Evolutionary conservation across 306 rosid species (phyloP), one percentile per base, ranked within the genome.

Genomic region (Quercus mongolica): DNA sequence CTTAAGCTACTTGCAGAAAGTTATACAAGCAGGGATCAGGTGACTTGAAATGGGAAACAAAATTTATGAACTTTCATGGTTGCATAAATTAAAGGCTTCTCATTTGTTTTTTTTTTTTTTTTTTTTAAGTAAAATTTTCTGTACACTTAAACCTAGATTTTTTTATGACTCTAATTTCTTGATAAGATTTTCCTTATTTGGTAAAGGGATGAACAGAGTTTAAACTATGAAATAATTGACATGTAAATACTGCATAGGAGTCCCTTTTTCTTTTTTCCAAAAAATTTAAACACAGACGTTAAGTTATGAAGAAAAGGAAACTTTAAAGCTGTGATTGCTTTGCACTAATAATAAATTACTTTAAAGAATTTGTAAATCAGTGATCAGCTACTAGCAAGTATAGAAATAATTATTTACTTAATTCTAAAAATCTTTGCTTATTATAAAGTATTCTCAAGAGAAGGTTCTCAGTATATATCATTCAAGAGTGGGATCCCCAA

Each of bases 21-120:
- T 79, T 95, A 95, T 79, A 95, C 99, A 67, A 95, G 98, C 93
- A 87, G 99, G 86, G 97, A 95, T 84, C 98, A 92, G 98, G 99
- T 92, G 76, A 82, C 73, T 54, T 59, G 61, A 82, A 23, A 78
- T 30, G 30, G 35, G n/a, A 17, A 28, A 71, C 46, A 41, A 20
- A 73, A 31, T 82, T 75, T 74, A 54, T 74, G 74, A 17, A 52
- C 26, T 70, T 73, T 74, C 54, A 74, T 56, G 69, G 71, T 74
- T 30, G 41, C 79, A 35, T 78, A 12, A 19, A 13, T 71, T 51
- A 12, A 61, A 55, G 51, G 72, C 52, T 19, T 33, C 15, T 25
- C 63, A 10, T 64, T 17, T 51, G 5, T 73, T 35, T 1, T 35
- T 5, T 0, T 1, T 5, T 35, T 35, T 21, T 3, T 33, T 1